Evolutionary conservation across 2,329 filamentous ascomycete species (phyloP).

Genomic region (Aureobasidium sp.): DNA sequence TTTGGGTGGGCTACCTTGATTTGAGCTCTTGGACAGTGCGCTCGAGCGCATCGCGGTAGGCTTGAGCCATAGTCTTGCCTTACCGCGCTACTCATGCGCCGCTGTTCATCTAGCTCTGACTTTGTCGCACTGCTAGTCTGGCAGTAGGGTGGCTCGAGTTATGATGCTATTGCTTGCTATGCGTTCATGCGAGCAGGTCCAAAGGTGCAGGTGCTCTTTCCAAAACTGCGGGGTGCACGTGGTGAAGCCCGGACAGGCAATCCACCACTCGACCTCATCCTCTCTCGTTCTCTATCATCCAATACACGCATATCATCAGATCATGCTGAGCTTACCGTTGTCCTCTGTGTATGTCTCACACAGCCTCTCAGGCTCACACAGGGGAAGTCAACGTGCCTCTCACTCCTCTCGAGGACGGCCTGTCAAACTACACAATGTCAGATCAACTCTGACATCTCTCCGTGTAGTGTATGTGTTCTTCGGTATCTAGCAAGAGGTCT

Average conservation of each 20-base stretch:
- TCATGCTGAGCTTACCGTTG: not conserved
- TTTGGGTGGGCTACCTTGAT: not conserved
- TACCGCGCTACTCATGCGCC: constrained; percentile 5
- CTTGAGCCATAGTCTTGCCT: constrained; percentile 10
- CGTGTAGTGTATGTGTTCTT: too few species aligned
- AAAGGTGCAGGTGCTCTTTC: not conserved
- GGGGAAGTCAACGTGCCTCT: too few species aligned
- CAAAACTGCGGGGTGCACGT: not conserved
- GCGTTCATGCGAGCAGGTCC: not conserved
- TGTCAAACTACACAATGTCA: too few species aligned
- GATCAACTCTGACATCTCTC: too few species aligned
- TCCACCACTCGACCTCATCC: too few species aligned
- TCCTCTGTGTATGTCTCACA: too few species aligned
- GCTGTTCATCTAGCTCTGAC: not conserved
- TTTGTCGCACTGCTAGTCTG: not conserved
- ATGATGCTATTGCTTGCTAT: not conserved
- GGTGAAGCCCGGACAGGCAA: not conserved
- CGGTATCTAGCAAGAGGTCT: too few species aligned
- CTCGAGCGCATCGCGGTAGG: constrained; percentile 10
- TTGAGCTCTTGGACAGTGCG: constrained; percentile 5
- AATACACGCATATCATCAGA: not conserved
- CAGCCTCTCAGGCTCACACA: too few species aligned
- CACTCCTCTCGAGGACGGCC: too few species aligned
- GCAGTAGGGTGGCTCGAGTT: not conserved
- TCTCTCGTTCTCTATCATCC: not conserved